phyloP scores from a whole-genome alignment of 495 filamentous ascomycete genomes.

The Entonaema liquescens region DNA sequence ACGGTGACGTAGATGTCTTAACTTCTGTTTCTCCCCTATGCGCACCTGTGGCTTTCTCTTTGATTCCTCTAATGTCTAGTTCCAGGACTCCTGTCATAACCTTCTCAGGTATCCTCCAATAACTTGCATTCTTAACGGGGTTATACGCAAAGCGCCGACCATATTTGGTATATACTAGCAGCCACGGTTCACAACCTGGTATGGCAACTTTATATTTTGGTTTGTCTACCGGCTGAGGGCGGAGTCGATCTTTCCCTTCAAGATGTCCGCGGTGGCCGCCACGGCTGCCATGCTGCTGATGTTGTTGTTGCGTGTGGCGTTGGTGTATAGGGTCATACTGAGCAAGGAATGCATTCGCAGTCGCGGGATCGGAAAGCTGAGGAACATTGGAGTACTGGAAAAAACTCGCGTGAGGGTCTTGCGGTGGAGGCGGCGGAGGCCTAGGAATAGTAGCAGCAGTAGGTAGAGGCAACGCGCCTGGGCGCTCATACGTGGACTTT shows the following conservation, averaged over 20 bases:
- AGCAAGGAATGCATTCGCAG: slow-evolving; percentile 58
- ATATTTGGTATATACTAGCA: slow-evolving; percentile 89
- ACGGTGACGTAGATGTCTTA: neutral
- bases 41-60: slow-evolving; percentile 55
- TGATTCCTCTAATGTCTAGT: slow-evolving; percentile 66
- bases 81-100: slow-evolving; percentile 82
- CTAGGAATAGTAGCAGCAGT: slow-evolving; percentile 37
- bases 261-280: slow-evolving; percentile 48
- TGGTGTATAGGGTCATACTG: slow-evolving; percentile 51
- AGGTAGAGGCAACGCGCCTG: slow-evolving; percentile 51
- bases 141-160: slow-evolving; percentile 91
- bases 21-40: slow-evolving; percentile 16
- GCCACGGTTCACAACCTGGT: slow-evolving; percentile 86
- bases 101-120: slow-evolving; percentile 90
- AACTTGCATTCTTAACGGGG: slow-evolving; percentile 79
- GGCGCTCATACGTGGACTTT: slow-evolving; percentile 85
- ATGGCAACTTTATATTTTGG: slow-evolving; percentile 83
- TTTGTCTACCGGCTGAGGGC: slow-evolving; percentile 74
- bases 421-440: slow-evolving; percentile 29
- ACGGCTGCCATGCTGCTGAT: slow-evolving; percentile 45
- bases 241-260: slow-evolving; percentile 59
- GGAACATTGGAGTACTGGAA: slow-evolving; percentile 57
- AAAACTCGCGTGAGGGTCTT: slow-evolving; percentile 52
- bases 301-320: slow-evolving; percentile 36
- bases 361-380: slow-evolving; percentile 54